Evolutionary conservation across 441 rosid species (phyloP).

Genomic region (Eruca vesicaria): DNA sequence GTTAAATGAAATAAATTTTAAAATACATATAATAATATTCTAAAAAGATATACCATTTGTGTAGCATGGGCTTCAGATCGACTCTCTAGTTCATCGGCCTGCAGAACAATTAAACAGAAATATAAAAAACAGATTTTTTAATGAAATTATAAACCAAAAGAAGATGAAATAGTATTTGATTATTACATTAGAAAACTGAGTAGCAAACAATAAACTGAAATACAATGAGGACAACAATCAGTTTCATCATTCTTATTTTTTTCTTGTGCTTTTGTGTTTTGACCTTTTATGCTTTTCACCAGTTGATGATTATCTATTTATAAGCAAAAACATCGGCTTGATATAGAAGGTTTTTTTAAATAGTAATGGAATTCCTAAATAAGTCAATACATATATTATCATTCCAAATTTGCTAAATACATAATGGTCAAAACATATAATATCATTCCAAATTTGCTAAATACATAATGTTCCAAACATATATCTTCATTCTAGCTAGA

Average conservation of each 20-base stretch:
- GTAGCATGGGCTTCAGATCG: background rate
- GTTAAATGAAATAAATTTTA: background rate
- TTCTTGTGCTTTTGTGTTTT: background rate
- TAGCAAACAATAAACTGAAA: slow-evolving; percentile 12
- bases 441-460: background rate
- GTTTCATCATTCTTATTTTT: slow-evolving; percentile 5
- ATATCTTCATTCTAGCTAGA: background rate
- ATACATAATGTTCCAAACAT: background rate
- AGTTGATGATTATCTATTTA: background rate
- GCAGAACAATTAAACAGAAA: background rate
- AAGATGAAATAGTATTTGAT: background rate
- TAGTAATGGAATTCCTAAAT: background rate
- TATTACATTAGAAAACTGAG: slow-evolving; percentile 22
- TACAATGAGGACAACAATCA: background rate
- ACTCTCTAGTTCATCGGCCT: slow-evolving; percentile 8
- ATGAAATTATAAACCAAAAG: background rate
- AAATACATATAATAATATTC: background rate
- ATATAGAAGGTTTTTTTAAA: background rate
- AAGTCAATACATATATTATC: background rate
- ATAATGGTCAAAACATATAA: background rate
- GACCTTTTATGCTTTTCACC: background rate
- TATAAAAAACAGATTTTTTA: background rate
- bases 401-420: background rate
- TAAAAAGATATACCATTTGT: background rate
- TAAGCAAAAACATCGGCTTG: background rate